Evolutionary conservation across 495 filamentous ascomycete species (phyloP), one percentile per base, ranked within the genome.

Genomic region (Talaromyces borbonicus): DNA sequence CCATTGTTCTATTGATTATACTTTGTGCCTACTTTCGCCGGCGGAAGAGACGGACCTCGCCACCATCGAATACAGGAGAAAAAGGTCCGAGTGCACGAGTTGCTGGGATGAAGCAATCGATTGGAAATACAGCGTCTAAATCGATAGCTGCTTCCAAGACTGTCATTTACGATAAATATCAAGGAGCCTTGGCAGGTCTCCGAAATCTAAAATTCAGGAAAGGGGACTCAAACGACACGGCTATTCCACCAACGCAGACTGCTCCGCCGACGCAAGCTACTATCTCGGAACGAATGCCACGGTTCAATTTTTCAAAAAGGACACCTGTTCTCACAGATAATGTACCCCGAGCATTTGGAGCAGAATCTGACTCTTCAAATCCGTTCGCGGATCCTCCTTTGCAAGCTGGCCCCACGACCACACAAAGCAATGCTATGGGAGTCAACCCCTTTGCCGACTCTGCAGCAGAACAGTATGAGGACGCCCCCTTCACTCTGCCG

Each of bases 1-100:
- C 31, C 12, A 19, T 46, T 23, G 30, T 46, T 12, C 30, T 22
- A 23, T 32, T 46, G 29, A 11, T 46, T 8, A 11, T 46, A 14
- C 30, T 46, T 2, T 46, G 20, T 36, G 11, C 29, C 33, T 46
- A 33, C 22, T 11, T 46, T n/a, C 19, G 19, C 15, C 43, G 43
- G 26, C 43, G 29, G 0, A 35, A 35, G 11, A 29, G 43, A 46
- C 30, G 29, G 3, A 23, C 5, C 8, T n/a, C 38, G 26, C 12
- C 37, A 9, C 23, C 14, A 15, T 8, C 19, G 1, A 16, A 26
- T 41, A 14, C 15, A 8, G 19, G 38, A 26, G 38, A 23, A 12
- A 25, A 26, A 3, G 38, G 12, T 8, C 23, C 12, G 8, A 14
- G 38, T 15, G 18, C 8, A 41, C 22, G 20, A 5, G 24, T 41